Evolutionary conservation across 305 asterid species (phyloP).

Genomic region (Fraxinus albicans): DNA sequence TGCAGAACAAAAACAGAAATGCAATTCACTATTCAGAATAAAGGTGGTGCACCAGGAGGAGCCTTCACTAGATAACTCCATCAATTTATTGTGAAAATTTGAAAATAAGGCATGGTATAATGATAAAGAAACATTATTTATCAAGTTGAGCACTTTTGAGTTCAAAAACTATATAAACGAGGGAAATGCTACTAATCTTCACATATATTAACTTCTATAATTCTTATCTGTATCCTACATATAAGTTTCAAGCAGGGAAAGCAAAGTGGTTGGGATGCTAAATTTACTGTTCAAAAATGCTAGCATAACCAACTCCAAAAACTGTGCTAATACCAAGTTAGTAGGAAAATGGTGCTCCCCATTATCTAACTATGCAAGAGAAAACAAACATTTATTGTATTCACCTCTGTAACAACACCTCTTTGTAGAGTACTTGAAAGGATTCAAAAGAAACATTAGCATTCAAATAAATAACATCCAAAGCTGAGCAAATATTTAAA

Average conservation of each 20-base stretch:
- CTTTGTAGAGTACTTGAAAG: background rate
- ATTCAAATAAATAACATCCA: background rate
- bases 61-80: background rate
- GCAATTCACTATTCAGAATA: background rate
- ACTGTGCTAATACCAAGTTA: background rate
- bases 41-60: background rate
- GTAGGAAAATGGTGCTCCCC: background rate
- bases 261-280: background rate
- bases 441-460: background rate
- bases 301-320: background rate
- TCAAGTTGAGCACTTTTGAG: background rate
- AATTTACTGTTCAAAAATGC: background rate
- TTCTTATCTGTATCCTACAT: background rate
- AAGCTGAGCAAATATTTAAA: background rate
- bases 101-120: background rate
- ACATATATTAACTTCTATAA: background rate
- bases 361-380: background rate
- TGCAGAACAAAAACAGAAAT: background rate
- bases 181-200: background rate
- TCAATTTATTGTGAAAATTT: background rate
- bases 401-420: background rate
- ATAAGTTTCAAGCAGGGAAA: background rate
- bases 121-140: background rate
- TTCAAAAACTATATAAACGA: background rate
- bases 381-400: background rate